Base-by-base conservation (phyloP, 1,284 basidiomycete species). In the Cutaneotrichosporon cavernicola region DNA sequence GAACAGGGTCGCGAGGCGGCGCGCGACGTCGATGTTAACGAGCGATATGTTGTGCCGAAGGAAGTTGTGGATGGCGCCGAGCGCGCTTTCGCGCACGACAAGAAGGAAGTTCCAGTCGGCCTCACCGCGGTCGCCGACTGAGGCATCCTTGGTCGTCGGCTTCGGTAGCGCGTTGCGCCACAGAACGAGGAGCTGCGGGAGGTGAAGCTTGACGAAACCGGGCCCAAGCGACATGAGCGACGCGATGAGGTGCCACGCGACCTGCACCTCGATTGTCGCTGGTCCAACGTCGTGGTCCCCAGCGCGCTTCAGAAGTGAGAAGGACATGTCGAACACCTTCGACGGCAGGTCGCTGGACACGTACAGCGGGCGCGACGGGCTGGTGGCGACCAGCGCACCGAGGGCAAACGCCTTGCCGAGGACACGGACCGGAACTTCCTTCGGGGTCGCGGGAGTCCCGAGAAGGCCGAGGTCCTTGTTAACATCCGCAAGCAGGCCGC, bases 121-220 rank as follows among this genome's bases (percentile, higher is more conserved):
- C 22, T 86, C 82, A 38, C 87, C 87, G 22, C 92, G 84, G 18
- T 88, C 86, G 0, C 86, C 84, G 14, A 85, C 85, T 1, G 83
- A 80, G 0, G 85, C 83, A 72, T 97, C 96, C 78, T 96, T 96
- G 71, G 85, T 89, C 0, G 92, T 92, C 0, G 92, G 90, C 80
- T 98, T 98, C 1, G 96, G 93, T 0, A 99, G 84, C 2, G 97
- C 94, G 72, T 99, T 99, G 40, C 96, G 85, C 97, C 97, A 99
- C 2, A 99, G 85, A 0, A 96, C 91, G 31, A 99, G 85, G 8
- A 99, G 84, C 73, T 97, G 94, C 0, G 93, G 89, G 1, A 98
- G 85, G 78, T 98, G 94, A 0, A 91, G 87, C 38, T 92, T 88
- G 57, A 97, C 92, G 72, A 98, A 97, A 71, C 92, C 90, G 7